A percentile compares a stretch with the other conserved stretches of the same genome.
These are phyloP conservation scores for Syncephalastrum contaminatum DNA, from an alignment of 371 early-diverging fungal genomes.

Conservation along the genomic window DNA sequence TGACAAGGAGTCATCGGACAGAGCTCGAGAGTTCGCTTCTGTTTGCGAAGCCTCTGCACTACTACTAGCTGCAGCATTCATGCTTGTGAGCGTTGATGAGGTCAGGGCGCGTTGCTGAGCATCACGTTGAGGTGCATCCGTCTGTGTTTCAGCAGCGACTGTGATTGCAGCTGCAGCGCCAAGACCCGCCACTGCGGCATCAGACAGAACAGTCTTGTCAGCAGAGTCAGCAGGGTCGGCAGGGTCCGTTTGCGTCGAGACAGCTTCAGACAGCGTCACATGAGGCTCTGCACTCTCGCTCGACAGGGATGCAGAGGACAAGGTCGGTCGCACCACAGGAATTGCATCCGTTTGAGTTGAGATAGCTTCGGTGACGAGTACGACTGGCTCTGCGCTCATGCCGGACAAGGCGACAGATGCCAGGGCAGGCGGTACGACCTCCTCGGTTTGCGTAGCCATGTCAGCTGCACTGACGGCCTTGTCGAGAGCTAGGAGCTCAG, in stretches of 20 bases:
- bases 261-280: too few relatives aligned
- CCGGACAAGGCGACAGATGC: constrained; percentile 2
- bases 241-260: too few relatives aligned
- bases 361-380: background rate
- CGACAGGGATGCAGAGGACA: too few relatives aligned
- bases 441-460: background rate
- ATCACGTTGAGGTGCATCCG: too few relatives aligned
- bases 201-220: too few relatives aligned
- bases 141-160: background rate
- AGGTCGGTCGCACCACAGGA: background rate
- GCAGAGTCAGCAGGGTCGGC: too few relatives aligned
- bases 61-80: too few relatives aligned
- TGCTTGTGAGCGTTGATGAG: too few relatives aligned
- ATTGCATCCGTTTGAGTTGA: constrained; percentile 2
- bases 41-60: too few relatives aligned
- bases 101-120: too few relatives aligned
- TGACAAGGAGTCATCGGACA: too few relatives aligned
- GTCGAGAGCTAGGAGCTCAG: background rate
- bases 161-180: background rate
- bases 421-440: background rate
- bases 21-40: too few relatives aligned
- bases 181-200: background rate
- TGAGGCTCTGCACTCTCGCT: background rate
- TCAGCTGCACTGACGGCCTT: background rate
- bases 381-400: constrained; percentile 6